These are phyloP conservation scores for Globisporangium nunn DNA, from an alignment of 352 stramenopile genomes.

Conservation along the genomic window DNA sequence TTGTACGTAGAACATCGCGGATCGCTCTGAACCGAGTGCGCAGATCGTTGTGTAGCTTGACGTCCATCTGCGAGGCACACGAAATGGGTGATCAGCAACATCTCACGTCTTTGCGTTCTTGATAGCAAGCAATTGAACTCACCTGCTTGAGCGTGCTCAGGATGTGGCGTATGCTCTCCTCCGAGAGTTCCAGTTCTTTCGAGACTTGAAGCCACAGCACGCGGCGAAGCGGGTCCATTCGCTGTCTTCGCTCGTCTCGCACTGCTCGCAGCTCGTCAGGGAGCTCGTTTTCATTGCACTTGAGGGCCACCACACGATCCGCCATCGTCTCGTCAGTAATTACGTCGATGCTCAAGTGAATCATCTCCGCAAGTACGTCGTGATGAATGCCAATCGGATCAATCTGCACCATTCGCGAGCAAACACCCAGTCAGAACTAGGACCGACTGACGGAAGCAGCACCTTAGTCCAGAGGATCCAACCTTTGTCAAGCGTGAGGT, in stretches of 20 bases:
- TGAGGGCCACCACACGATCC: slow-evolving; percentile 11
- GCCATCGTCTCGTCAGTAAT: slow-evolving; percentile 14
- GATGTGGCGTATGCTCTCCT: slow-evolving; percentile 12
- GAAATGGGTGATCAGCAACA: background rate
- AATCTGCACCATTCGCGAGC: slow-evolving; percentile 9
- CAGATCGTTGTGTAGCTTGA: slow-evolving; percentile 16
- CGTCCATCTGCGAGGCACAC: slow-evolving; percentile 19
- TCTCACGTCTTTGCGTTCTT: no score
- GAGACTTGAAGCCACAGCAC: slow-evolving; percentile 29
- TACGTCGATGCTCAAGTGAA: slow-evolving; percentile 33
- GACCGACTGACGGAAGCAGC: background rate
- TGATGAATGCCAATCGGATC: slow-evolving; percentile 20
- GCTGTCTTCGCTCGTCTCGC: slow-evolving; percentile 13
- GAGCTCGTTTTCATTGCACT: slow-evolving; percentile 13
- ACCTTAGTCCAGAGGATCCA: background rate
- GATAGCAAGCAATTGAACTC: background rate
- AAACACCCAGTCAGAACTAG: no score
- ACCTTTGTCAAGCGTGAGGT: slow-evolving; percentile 9
- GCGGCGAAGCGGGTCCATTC: slow-evolving; percentile 20
- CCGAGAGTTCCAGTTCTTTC: slow-evolving; percentile 19
- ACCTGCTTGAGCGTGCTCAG: slow-evolving; percentile 16
- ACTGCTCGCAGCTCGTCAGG: slow-evolving; percentile 17
- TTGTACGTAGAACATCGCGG: slow-evolving; percentile 16
- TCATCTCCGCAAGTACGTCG: slow-evolving; percentile 26
- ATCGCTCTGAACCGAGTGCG: slow-evolving; percentile 20